Base-by-base conservation (phyloP, 78 protist species). In the Cavenderia fasciculata region DNA sequence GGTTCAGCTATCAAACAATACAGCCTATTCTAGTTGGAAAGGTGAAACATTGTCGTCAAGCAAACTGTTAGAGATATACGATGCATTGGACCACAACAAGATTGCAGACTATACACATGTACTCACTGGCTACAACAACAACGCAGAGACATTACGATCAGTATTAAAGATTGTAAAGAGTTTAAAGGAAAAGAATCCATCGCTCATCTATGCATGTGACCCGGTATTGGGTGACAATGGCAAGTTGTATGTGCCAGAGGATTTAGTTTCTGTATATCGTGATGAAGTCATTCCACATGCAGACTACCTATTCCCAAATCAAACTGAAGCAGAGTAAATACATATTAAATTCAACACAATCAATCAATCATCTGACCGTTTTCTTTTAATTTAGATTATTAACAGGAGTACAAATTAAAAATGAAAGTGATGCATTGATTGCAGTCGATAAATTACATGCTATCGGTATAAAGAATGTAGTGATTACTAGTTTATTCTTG, bases 181-280 rank as follows among this genome's bases (percentile, higher is more conserved):
- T 21, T 16, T 95, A 29, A 85, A 84, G 41, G 14, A 36, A 6
- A 41, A 19, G 18, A 74, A 71, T 34, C 96, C 97, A 7, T 47
- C 59, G 27, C 40, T 93, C 27, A 41, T 69, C 29, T 95, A 72
- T 66, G 92, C 73, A 19, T 92, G 95, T 43, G 95, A 92, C 23
- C 92, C 95, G 1, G 98, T 96, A 12, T 40, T 96, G 40, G 98
- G 98, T 14, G 98, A 96, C 75, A 66, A 84, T 25, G 90, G 92
- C 27, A 66, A 34, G 27, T 69, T 96, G 12, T 96, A 96, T 38
- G 96, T 95, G 19, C 94, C 95, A 31, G 47, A 65, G 21, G 84
- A 75, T 43, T 33, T 93, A 21, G 93, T 84, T 8, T 66, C 14
- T 10, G 59, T 85, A 18, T 93, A 93, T 74, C 73, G 59, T 21